A percentile compares a stretch with the other conserved stretches of the same genome.
Conservation (phyloP, 2,329 filamentous ascomycete species). For the Drechslerella coelobrocha region DNA sequence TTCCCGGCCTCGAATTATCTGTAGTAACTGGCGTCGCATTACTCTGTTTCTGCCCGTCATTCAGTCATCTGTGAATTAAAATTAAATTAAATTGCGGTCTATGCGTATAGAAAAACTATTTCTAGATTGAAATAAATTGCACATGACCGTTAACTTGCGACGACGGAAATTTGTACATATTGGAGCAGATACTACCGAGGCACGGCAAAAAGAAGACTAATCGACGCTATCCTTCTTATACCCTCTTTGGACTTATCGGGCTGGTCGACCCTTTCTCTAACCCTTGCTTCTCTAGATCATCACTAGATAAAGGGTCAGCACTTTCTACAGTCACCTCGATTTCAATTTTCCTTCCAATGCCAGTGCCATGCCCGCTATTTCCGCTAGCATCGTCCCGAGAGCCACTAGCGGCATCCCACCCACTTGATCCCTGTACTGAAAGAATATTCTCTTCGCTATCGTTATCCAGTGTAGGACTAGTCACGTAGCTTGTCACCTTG, state of each 20-base stretch:
- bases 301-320: not conserved
- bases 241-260: slow-evolving; percentile 15
- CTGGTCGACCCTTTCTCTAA: not conserved
- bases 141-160: too few relatives aligned
- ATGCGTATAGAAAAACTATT: not conserved
- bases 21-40: too few relatives aligned
- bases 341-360: slow-evolving; percentile 39
- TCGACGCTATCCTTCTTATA: slow-evolving; percentile 11
- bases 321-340: slow-evolving; percentile 41
- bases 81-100: slow-evolving; percentile 7
- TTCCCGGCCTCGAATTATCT: too few relatives aligned
- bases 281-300: slow-evolving; percentile 29
- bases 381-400: slow-evolving; percentile 12
- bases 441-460: slow-evolving; percentile 48
- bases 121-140: too few relatives aligned
- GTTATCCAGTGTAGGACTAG: slow-evolving; percentile 23
- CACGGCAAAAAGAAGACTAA: not conserved
- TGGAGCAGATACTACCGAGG: not conserved
- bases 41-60: not conserved
- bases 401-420: slow-evolving; percentile 19
- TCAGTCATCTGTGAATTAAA: slow-evolving; percentile 10
- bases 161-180: too few relatives aligned
- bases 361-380: not conserved
- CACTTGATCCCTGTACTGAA: slow-evolving; percentile 14
- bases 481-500: slow-evolving; percentile 31